Evolutionary conservation across 306 rosid genomes (phyloP).

Genomic region (Lotus japonicus): DNA sequence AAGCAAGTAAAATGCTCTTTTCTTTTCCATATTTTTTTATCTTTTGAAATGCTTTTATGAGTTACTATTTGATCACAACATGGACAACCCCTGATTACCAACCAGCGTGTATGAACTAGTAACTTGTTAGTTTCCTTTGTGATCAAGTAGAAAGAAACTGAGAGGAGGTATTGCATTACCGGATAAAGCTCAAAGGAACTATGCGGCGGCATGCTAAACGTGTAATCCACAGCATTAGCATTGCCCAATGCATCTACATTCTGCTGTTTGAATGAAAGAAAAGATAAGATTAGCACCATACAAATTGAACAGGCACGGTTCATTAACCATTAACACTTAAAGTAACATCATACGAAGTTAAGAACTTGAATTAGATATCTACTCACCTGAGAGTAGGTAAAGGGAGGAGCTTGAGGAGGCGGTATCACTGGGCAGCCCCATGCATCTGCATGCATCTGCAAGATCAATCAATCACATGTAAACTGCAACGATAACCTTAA

Average conservation of each 20-base stretch:
- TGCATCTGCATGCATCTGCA: conserved; percentile 72
- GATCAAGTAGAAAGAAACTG: conserved; percentile 2
- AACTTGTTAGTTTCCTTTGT: not conserved
- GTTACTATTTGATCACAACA: not conserved
- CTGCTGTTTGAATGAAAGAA: conserved; percentile 37
- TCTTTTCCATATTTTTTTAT: not conserved
- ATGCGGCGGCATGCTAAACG: conserved; percentile 26
- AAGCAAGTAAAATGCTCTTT: not conserved
- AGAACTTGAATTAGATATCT: not conserved
- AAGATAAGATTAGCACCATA: not conserved
- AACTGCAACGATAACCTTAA: not conserved
- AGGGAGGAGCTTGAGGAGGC: conserved; percentile 43
- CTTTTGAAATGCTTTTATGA: not conserved
- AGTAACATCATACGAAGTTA: not conserved
- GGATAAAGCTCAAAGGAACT: conserved; percentile 44
- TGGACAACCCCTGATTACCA: not conserved
- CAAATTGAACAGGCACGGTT: not conserved
- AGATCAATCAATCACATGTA: conserved; percentile 26
- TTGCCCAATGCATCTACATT: conserved; percentile 29
- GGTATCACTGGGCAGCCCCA: conserved; percentile 93
- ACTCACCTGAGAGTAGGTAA: conserved; percentile 60
- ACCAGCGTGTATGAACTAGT: not conserved
- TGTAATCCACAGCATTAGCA: conserved; percentile 28
- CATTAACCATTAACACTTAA: conserved; percentile 1
- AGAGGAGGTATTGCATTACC: conserved; percentile 48